Evolutionary conservation across 108 stramenopile species (phyloP).

Genomic region (Skeletonema marinoi): DNA sequence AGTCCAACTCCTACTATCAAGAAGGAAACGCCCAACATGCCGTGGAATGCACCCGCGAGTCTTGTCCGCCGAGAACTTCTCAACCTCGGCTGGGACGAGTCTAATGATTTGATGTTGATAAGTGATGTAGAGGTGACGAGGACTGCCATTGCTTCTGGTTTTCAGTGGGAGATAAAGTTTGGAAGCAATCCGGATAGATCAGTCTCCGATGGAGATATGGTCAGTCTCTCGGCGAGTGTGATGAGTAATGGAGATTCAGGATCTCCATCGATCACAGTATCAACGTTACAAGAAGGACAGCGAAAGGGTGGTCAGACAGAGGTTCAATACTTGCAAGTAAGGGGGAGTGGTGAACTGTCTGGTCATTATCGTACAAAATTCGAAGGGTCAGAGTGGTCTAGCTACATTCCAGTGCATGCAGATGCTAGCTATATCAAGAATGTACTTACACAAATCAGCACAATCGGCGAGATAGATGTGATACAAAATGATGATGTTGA

Average conservation of each 20-base stretch:
- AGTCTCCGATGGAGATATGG: constrained; percentile 59
- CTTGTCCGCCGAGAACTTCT: constrained; percentile 60
- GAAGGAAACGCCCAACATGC: constrained; percentile 49
- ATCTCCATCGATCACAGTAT: constrained; percentile 38
- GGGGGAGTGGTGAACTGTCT: constrained; percentile 24
- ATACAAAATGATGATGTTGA: constrained; percentile 47
- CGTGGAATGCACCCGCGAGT: constrained; percentile 53
- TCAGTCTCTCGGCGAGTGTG: constrained; percentile 35
- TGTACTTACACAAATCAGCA: constrained; percentile 58
- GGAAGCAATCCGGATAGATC: constrained; percentile 37
- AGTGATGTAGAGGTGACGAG: constrained; percentile 52
- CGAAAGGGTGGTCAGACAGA: constrained; percentile 41
- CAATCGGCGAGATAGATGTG: constrained; percentile 44
- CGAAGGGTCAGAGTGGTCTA: constrained; percentile 53
- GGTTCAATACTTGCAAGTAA: constrained; percentile 57
- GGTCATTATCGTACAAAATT: constrained; percentile 72
- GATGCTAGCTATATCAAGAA: constrained; percentile 59
- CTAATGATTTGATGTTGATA: constrained; percentile 35
- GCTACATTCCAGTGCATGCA: constrained; percentile 53
- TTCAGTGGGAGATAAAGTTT: constrained; percentile 71
- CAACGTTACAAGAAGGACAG: constrained; percentile 44
- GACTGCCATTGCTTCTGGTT: constrained; percentile 53
- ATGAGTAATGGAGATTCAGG: constrained; percentile 38
- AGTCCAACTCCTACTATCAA: constrained; percentile 48
- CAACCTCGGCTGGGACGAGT: constrained; percentile 63